Percentiles rank a stretch among this genome's conserved stretches.
Evolutionary conservation across 2,329 filamentous ascomycete genomes (phyloP).

Genomic region (Fusarium fracticaudum): DNA sequence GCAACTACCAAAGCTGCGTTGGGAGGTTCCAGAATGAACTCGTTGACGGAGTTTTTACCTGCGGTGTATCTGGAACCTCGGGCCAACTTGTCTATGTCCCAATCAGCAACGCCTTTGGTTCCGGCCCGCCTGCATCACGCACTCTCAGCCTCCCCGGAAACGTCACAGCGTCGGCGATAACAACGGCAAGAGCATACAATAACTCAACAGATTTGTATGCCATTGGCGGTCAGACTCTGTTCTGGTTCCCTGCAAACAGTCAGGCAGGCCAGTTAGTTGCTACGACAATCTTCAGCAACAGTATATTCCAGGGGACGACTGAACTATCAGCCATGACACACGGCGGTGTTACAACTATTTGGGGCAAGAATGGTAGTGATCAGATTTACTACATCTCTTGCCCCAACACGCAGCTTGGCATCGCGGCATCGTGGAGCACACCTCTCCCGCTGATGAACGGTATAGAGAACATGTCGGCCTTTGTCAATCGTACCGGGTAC

Average conservation of each 20-base stretch:
- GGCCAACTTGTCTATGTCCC: background rate
- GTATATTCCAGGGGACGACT: background rate
- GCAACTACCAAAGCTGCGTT: background rate
- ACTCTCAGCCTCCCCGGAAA: background rate
- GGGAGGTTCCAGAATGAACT: background rate
- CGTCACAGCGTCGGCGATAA: accelerated
- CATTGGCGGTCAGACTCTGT: background rate
- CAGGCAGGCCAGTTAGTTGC: background rate
- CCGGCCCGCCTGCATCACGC: accelerated
- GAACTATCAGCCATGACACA: background rate
- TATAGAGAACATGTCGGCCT: background rate
- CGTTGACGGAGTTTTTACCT: background rate
- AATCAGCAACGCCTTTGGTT: background rate
- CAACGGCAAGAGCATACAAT: background rate
- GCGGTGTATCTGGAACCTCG: background rate
- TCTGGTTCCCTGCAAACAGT: background rate
- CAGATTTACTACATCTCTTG: background rate
- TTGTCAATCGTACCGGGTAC: accelerated
- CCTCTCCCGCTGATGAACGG: background rate
- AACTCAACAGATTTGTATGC: background rate
- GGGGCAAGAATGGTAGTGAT: background rate
- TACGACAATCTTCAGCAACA: background rate
- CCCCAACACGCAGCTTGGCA: background rate
- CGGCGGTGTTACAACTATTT: background rate
- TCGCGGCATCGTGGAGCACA: background rate